Conservation (phyloP, 345 rosid genomes). For the Salix viminalis region DNA sequence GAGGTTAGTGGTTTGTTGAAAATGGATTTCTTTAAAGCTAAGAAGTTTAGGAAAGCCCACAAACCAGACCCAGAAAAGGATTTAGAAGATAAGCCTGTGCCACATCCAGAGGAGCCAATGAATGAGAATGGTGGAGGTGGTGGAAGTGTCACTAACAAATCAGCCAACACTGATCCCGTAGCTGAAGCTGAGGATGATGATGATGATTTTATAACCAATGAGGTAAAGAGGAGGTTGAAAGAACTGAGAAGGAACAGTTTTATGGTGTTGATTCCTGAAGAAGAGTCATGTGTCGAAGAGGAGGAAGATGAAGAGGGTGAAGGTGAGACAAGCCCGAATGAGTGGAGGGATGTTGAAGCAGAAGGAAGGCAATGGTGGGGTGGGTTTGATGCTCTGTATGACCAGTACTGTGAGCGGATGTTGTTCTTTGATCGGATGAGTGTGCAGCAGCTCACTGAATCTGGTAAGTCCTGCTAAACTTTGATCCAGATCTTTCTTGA, state of each 20-base stretch:
- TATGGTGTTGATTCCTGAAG: constrained; percentile 94
- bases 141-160: constrained; percentile 31
- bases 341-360: constrained; percentile 91
- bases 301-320: constrained; percentile 59
- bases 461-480: constrained; percentile 43
- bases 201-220: constrained; percentile 88
- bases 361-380: constrained; percentile 96
- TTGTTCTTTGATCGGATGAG: constrained; percentile 73
- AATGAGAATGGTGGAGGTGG: constrained; percentile 33
- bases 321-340: constrained; percentile 56
- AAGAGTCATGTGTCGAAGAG: constrained; percentile 61
- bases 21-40: constrained; percentile 78
- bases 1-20: neutral
- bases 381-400: constrained; percentile 86
- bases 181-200: constrained; percentile 72
- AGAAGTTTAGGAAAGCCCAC: constrained; percentile 55
- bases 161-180: constrained; percentile 25
- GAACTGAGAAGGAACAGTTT: constrained; percentile 88
- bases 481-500: constrained; percentile 1
- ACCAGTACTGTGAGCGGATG: constrained; percentile 83
- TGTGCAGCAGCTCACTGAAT: constrained; percentile 54
- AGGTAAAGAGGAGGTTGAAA: constrained; percentile 87
- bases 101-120: constrained; percentile 41
- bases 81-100: constrained; percentile 43
- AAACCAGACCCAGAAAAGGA: constrained; percentile 44